Conservation (phyloP, 2,329 filamentous ascomycete genomes). For the Aureobasidium sp. region DNA sequence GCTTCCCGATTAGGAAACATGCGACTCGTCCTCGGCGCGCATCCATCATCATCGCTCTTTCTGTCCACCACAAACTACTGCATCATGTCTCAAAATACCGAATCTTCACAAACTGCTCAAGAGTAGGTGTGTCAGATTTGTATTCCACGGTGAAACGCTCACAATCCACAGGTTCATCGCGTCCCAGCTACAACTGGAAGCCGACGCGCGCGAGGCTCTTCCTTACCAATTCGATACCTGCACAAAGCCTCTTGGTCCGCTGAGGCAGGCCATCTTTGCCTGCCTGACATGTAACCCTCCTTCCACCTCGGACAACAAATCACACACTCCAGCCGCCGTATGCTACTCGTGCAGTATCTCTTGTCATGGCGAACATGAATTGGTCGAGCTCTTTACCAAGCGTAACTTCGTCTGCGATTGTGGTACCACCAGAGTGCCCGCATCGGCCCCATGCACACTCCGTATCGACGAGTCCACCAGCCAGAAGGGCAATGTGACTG, state of each 20-base stretch:
- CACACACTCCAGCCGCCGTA: slow-evolving; percentile 69
- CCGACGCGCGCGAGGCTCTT: slow-evolving; percentile 87
- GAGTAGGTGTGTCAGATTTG: slow-evolving; percentile 28
- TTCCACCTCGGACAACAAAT: slow-evolving; percentile 53
- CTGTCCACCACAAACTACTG: neutral
- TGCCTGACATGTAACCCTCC: slow-evolving; percentile 90
- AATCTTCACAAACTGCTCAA: slow-evolving; percentile 49
- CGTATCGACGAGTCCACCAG: slow-evolving; percentile 67
- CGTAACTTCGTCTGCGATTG: slow-evolving; percentile 96
- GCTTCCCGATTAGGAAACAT: slow-evolving; percentile 3
- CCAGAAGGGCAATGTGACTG: slow-evolving; percentile 67
- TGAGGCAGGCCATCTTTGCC: slow-evolving; percentile 84
- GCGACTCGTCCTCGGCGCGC: neutral
- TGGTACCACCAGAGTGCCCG: slow-evolving; percentile 71
- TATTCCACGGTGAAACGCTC: neutral
- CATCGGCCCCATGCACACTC: slow-evolving; percentile 63
- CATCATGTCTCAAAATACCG: slow-evolving; percentile 39
- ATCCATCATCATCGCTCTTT: neutral
- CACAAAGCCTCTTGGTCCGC: slow-evolving; percentile 78
- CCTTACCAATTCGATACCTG: slow-evolving; percentile 95
- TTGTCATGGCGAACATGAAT: slow-evolving; percentile 88
- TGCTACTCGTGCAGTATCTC: slow-evolving; percentile 97
- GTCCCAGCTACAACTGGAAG: slow-evolving; percentile 82
- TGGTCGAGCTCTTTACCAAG: slow-evolving; percentile 95
- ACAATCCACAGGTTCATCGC: slow-evolving; percentile 64